Conservation (phyloP, 257 asterid species). For the Forsythia suspensa region DNA sequence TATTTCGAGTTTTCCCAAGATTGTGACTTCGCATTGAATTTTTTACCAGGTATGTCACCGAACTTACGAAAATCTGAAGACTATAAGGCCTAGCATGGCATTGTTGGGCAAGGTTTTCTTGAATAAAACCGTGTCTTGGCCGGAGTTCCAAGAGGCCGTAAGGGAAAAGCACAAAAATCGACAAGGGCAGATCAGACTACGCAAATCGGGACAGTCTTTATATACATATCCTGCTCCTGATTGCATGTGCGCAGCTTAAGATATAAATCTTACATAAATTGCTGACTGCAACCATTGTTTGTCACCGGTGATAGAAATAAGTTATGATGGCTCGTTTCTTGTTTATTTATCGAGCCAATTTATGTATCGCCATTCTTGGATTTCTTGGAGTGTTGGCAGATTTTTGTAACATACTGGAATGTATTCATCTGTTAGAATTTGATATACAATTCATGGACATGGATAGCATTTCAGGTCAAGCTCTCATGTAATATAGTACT, state of each 20-base stretch:
- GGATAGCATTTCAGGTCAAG: neutral
- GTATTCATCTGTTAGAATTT: neutral
- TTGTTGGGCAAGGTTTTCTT: slow-evolving; percentile 83
- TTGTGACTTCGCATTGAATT: neutral
- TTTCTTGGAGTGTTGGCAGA: slow-evolving; percentile 1
- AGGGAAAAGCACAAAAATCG: slow-evolving; percentile 71
- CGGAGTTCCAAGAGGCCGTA: slow-evolving; percentile 66
- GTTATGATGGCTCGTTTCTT: slow-evolving; percentile 10
- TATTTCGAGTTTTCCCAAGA: neutral
- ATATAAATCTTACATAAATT: no score
- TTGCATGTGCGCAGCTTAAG: slow-evolving; percentile 82
- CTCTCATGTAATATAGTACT: neutral
- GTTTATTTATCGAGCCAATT: slow-evolving; percentile 5
- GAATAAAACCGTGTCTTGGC: slow-evolving; percentile 76
- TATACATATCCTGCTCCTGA: slow-evolving; percentile 96
- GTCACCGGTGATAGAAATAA: slow-evolving; percentile 14
- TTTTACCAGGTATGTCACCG: slow-evolving; percentile 72
- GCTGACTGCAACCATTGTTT: neutral
- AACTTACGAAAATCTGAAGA: slow-evolving; percentile 67
- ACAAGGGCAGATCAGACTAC: slow-evolving; percentile 80
- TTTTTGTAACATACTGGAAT: neutral
- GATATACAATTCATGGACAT: neutral
- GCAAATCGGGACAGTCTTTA: slow-evolving; percentile 73
- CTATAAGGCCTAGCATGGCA: slow-evolving; percentile 88
- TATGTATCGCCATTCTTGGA: slow-evolving; percentile 9